Base-by-base conservation (phyloP, 106 monocot species). In the Agapanthus africanus region DNA sequence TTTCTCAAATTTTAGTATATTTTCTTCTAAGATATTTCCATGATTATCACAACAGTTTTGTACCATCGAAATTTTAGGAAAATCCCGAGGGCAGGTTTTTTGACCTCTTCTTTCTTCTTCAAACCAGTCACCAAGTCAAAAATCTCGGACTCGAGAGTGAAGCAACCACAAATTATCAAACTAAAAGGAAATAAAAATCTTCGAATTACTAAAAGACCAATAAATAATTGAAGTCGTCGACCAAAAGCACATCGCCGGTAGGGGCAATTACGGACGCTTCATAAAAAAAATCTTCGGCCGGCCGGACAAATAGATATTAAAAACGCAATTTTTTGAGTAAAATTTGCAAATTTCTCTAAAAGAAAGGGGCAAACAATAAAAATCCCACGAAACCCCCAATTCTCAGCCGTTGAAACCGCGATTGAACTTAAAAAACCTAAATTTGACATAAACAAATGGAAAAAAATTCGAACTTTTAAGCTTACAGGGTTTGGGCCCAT, bases 401-500 rank as follows among this genome's bases (percentile, higher is more conserved):
- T 64, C 50, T 51, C 16, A 15, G 63, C 73, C 64, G 28, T 62
- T 44, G 41, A 61, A 44, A 30, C 19, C 30, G 56, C n/a, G 27
- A 23, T 25, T 1, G 22, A 37, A 51, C n/a, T n/a, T n/a, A n/a
- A n/a, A 64, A 47, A 73, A n/a, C n/a, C n/a, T n/a, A n/a, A 50
- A 11, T 42, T 34, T 27, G 33, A 9, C 10, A 37, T n/a, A 9
- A 14, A 27, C 40, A 34, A 18, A 46, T 11, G 14, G 37, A n/a
- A 68, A 14, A 16, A 67, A 56, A 36, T 19, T 27, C 22, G 19
- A 35, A 63, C 6, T 54, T 54, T n/a, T 54, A 54, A 23, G 40
- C 74, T 26, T 66, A 74, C 74, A 74, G 37, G 7, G 74, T 36
- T 62, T 40, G 65, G 25, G 51, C 52, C 74, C 74, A 74, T 31